Evolutionary conservation across 2,329 filamentous ascomycete genomes (phyloP).

Genomic region (Hawksworthiomyces lignivorus): DNA sequence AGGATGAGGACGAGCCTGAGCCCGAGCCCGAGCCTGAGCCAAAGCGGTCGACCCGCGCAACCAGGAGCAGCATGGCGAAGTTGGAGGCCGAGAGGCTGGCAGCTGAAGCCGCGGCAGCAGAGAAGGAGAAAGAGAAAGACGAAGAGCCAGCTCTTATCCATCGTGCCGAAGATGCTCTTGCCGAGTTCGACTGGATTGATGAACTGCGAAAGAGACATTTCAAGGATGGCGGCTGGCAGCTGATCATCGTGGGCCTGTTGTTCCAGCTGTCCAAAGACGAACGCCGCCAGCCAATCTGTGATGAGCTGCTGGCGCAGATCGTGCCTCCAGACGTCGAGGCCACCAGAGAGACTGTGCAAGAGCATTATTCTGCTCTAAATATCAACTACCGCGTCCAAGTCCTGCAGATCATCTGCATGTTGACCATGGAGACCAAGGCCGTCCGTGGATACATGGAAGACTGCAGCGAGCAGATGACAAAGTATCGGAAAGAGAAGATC

Average conservation of each 20-base stretch:
- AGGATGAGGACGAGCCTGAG: constrained; percentile 36
- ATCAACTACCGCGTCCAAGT: constrained; percentile 75
- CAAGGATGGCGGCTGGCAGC: constrained; percentile 80
- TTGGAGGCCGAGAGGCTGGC: constrained; percentile 64
- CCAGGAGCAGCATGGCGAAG: constrained; percentile 78
- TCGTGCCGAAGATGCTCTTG: constrained; percentile 68
- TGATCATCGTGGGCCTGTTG: constrained; percentile 79
- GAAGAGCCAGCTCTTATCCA: constrained; percentile 47
- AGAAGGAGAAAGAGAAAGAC: constrained; percentile 39
- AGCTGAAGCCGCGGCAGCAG: constrained; percentile 48
- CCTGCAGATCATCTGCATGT: constrained; percentile 76
- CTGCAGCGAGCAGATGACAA: constrained; percentile 89
- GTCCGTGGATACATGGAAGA: constrained; percentile 85
- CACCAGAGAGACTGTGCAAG: constrained; percentile 62
- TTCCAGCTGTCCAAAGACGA: constrained; percentile 76
- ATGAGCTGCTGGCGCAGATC: constrained; percentile 72
- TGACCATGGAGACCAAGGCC: constrained; percentile 78
- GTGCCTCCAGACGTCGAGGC: constrained; percentile 71
- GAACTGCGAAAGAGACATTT: constrained; percentile 78
- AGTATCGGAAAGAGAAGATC: constrained; percentile 91
- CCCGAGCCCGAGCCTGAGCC: constrained; percentile 62
- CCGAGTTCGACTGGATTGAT: constrained; percentile 75
- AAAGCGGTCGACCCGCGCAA: constrained; percentile 61
- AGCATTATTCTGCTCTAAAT: constrained; percentile 68
- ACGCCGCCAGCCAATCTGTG: constrained; percentile 61